phyloP scores from a whole-genome alignment of 768 basidiomycete species.

The Leccinum obscurum region DNA sequence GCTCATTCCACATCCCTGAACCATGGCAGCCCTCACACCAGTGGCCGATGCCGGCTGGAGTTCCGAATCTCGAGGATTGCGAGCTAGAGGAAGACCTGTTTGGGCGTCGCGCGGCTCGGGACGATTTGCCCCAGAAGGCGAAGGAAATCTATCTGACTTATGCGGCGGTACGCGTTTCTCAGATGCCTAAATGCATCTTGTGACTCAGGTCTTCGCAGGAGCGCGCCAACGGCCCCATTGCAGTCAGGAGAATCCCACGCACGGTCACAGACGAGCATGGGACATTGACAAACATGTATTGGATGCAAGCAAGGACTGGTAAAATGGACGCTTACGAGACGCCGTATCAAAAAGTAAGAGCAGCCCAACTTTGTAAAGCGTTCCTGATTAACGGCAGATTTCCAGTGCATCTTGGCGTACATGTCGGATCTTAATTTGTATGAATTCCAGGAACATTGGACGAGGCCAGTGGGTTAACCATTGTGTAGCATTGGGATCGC shows the following conservation, averaged over 20 bases:
- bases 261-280: conserved; percentile 47
- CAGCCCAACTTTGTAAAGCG: neutral
- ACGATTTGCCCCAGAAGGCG: conserved; percentile 34
- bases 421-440: conserved; percentile 80
- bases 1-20: conserved; percentile 83
- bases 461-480: conserved; percentile 5
- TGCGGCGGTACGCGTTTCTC: conserved; percentile 23
- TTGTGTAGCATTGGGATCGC: conserved; percentile 55
- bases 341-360: conserved; percentile 71
- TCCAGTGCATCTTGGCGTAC: conserved; percentile 75
- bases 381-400: conserved; percentile 6
- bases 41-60: conserved; percentile 62
- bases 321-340: conserved; percentile 59
- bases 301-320: conserved; percentile 72
- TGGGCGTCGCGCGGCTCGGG: conserved; percentile 26
- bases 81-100: conserved; percentile 52
- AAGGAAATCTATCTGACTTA: conserved; percentile 34
- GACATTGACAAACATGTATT: conserved; percentile 58
- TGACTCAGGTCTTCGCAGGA: conserved; percentile 49
- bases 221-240: conserved; percentile 66
- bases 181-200: conserved; percentile 21
- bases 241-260: conserved; percentile 54
- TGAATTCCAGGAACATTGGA: conserved; percentile 26
- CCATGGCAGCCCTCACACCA: conserved; percentile 70
- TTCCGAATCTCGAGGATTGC: conserved; percentile 60